Evolutionary conservation across 768 basidiomycete species (phyloP), one percentile per base, ranked within the genome.

Genomic region (Aureoboletus auriporus): DNA sequence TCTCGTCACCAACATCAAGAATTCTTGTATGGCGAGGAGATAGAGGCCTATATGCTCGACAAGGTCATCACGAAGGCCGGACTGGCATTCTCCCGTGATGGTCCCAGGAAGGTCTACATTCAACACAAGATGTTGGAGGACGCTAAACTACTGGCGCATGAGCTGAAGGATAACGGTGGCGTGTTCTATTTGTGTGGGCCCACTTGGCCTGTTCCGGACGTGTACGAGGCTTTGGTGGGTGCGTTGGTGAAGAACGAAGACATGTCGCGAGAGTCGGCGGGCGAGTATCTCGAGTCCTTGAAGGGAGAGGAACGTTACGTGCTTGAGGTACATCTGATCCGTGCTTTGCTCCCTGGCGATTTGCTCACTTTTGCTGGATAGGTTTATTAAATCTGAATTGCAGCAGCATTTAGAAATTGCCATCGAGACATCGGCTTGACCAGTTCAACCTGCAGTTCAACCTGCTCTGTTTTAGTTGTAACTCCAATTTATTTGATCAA

Each of bases 171-270:
- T 48, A 78, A 84, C 52, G 60, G 78, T 36, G 93, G 91, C 29
- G 89, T 83, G 40, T 99, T 99, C 73, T 98, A 97, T 69, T 75
- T 99, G 39, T 97, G 96, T 66, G 95, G 95, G 26, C 96, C 95
- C 33, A 98, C 95, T 26, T 96, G 94, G 95, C 96, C 96, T n/a
- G 95, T 98, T 17, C 93, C 96, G 2, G 96, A 98, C 61, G 93
- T 99, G 6, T 95, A 89, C 60, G 87, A 95, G 68, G 90, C 96
- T 0, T 75, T 99, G 42, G 85, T 94, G 17, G 82, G 82, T 16
- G 88, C 92, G 3, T 71, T 97, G 53, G 78, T 77, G 26, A 81
- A 83, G 63, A 83, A 84, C 60, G 82, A 84, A 51, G 83, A 83
- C 13, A 72, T 80, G 63, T 76, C 81, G 11, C 70, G 74, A 39